These are phyloP conservation scores for Tephrocybe rancida DNA, from an alignment of 768 basidiomycete species.

Conservation along the genomic window DNA sequence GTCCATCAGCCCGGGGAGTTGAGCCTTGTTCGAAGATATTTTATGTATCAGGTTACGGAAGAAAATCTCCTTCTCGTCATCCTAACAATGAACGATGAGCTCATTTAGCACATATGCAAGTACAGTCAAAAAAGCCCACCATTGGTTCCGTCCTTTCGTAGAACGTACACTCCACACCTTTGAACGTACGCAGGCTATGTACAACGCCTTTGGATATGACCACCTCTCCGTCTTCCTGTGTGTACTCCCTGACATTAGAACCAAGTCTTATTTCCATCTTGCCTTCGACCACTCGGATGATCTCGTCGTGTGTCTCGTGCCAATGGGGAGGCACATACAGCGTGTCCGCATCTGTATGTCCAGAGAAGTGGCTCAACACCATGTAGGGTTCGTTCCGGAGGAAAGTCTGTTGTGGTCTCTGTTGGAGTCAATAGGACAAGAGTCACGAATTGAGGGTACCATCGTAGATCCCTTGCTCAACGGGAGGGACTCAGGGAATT, in stretches of 20 bases:
- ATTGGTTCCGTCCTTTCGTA: conserved; percentile 34
- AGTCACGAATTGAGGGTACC: too few relatives aligned
- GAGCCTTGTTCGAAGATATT: conserved; percentile 7
- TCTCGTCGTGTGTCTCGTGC: conserved; percentile 36
- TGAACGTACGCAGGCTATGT: conserved; percentile 26
- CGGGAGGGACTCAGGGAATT: too few relatives aligned
- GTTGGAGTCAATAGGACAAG: too few relatives aligned
- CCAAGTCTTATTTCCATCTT: conserved; percentile 30
- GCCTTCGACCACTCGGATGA: conserved; percentile 30
- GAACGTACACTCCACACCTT: conserved; percentile 28
- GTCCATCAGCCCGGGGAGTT: conserved; percentile 21
- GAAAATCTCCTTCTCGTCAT: conserved; percentile 34
- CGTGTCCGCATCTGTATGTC: conserved; percentile 22
- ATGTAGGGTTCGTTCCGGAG: conserved; percentile 31
- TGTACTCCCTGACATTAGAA: conserved; percentile 19
- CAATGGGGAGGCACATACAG: conserved; percentile 34
- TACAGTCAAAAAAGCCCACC: too few relatives aligned
- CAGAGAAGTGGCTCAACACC: conserved; percentile 22
- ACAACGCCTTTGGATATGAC: conserved; percentile 27
- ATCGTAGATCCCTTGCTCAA: too few relatives aligned
- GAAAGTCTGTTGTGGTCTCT: too few relatives aligned
- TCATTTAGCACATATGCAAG: too few relatives aligned
- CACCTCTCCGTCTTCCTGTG: conserved; percentile 32
- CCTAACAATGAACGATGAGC: conserved; percentile 21
- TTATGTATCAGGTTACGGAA: conserved; percentile 35